Conservation (phyloP, 352 stramenopile genomes). For the Phytophthora pinifolia region DNA sequence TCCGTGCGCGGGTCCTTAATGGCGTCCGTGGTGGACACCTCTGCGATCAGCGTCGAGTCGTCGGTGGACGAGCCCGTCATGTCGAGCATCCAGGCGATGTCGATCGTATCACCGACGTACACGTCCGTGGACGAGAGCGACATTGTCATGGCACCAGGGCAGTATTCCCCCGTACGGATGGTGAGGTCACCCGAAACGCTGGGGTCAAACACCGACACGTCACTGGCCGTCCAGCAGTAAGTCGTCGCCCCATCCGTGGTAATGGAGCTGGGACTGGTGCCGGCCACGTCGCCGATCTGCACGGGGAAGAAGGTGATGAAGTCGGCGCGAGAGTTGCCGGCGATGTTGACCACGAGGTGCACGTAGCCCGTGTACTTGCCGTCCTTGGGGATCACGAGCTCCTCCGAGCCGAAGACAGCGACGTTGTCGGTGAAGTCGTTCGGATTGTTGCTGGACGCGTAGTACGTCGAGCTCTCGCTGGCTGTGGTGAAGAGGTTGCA, state of each 20-base stretch:
- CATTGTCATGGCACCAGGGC: conserved; percentile 63
- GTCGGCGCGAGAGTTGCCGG: conserved; percentile 62
- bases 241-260: conserved; percentile 64
- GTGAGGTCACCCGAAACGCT: conserved; percentile 52
- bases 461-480: conserved; percentile 51
- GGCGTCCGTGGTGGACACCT: conserved; percentile 60
- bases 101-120: conserved; percentile 47
- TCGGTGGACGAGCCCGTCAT: conserved; percentile 52
- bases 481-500: conserved; percentile 66
- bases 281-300: conserved; percentile 65
- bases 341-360: conserved; percentile 68
- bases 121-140: conserved; percentile 56
- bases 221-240: conserved; percentile 68
- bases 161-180: conserved; percentile 66
- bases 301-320: conserved; percentile 83
- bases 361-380: conserved; percentile 81
- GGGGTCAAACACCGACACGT: conserved; percentile 63
- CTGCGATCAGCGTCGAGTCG: conserved; percentile 57
- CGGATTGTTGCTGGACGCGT: conserved; percentile 68
- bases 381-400: conserved; percentile 73
- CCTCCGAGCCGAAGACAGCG: conserved; percentile 59
- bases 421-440: conserved; percentile 59
- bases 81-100: conserved; percentile 66
- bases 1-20: conserved; percentile 50
- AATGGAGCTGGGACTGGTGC: conserved; percentile 47